Evolutionary conservation across 768 basidiomycete species (phyloP).

Genomic region (Coprinopsis sp.): DNA sequence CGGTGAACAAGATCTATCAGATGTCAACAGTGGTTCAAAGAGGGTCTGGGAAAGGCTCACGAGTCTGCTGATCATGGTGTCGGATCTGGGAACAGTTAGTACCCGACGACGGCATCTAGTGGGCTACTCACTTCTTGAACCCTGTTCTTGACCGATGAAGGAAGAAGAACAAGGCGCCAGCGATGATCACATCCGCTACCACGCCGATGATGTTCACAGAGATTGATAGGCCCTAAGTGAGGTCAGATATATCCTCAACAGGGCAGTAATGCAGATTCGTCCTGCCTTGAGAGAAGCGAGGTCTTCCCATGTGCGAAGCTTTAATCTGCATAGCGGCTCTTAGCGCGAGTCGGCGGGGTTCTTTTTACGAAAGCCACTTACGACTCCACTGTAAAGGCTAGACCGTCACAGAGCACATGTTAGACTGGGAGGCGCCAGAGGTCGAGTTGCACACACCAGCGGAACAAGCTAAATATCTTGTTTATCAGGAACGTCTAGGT

Average conservation of each 20-base stretch:
- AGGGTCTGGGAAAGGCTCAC: slow-evolving; percentile 20
- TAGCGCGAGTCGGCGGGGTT: background rate
- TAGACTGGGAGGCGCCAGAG: slow-evolving; percentile 1
- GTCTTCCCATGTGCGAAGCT: slow-evolving; percentile 39
- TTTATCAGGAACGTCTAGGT: background rate
- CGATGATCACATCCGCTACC: slow-evolving; percentile 45
- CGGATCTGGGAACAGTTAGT: slow-evolving; percentile 30
- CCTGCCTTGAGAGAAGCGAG: slow-evolving; percentile 41
- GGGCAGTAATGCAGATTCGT: background rate
- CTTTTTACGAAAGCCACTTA: slow-evolving; percentile 21
- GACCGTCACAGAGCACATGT: slow-evolving; percentile 3
- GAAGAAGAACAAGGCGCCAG: slow-evolving; percentile 44
- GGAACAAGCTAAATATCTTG: slow-evolving; percentile 29
- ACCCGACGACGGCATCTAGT: background rate
- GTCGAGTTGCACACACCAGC: slow-evolving; percentile 30
- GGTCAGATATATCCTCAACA: background rate
- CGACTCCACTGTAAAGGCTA: slow-evolving; percentile 47
- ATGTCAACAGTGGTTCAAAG: background rate
- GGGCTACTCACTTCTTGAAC: slow-evolving; percentile 39
- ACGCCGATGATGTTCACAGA: slow-evolving; percentile 51
- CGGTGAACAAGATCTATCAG: slow-evolving; percentile 47
- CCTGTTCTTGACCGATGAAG: slow-evolving; percentile 48
- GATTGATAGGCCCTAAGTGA: slow-evolving; percentile 46
- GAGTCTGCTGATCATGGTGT: slow-evolving; percentile 50
- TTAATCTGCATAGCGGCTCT: slow-evolving; percentile 27